Percentiles rank a stretch among this genome's conserved stretches.
phyloP scores from a whole-genome alignment of 192 early-diverging fungal species.

The Thoreauomyces humboldtii region DNA sequence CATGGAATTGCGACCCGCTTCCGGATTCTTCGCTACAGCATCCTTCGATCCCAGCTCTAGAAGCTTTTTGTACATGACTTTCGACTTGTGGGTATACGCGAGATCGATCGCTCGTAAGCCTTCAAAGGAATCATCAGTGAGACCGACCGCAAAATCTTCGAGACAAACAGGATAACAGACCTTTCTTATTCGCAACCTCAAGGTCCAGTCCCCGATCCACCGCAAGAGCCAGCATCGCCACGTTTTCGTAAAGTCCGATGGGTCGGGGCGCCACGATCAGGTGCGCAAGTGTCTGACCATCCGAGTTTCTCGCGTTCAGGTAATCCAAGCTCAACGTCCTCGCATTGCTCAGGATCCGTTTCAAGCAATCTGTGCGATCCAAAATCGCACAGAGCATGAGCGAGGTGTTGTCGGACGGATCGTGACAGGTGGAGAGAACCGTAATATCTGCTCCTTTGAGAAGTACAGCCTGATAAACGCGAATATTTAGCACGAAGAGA shows the following conservation, averaged over 20 bases:
- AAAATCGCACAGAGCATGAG: conserved; percentile 39
- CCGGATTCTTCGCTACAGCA: neutral
- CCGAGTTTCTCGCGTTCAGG: conserved; percentile 10
- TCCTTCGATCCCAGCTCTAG: conserved; percentile 16
- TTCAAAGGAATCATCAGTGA: neutral
- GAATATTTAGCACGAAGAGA: no score
- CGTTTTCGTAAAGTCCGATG: conserved; percentile 28
- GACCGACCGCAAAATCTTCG: neutral
- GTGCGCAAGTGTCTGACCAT: conserved; percentile 29
- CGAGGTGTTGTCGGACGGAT: conserved; percentile 17
- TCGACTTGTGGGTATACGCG: conserved; percentile 1
- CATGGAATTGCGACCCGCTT: neutral
- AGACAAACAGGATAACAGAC: conserved; percentile 6
- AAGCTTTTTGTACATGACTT: conserved; percentile 14
- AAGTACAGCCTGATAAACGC: neutral
- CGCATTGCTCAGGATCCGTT: neutral
- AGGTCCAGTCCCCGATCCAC: conserved; percentile 39
- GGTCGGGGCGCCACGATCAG: conserved; percentile 17
- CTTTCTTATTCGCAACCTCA: conserved; percentile 19
- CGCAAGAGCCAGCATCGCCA: conserved; percentile 32
- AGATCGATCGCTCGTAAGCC: conserved; percentile 30
- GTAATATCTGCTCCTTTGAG: neutral
- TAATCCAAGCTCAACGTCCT: neutral
- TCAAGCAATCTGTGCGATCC: conserved; percentile 29
- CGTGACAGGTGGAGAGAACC: no score